These are phyloP conservation scores for Flagelloscypha sp. DNA, from an alignment of 768 basidiomycete genomes.

Conservation along the genomic window DNA sequence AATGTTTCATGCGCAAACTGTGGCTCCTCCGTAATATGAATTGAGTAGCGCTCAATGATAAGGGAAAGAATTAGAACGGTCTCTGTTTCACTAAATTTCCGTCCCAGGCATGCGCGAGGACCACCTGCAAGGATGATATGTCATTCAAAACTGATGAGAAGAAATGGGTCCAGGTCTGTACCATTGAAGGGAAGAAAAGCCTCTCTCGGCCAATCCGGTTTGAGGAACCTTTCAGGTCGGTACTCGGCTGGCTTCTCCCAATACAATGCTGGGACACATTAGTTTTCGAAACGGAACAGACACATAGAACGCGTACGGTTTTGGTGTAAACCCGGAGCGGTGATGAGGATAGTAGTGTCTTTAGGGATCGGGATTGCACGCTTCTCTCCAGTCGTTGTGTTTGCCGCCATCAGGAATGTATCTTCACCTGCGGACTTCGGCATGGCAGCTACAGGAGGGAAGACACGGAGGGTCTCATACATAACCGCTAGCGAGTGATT, in stretches of 20 bases:
- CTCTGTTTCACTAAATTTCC: slow-evolving; percentile 47
- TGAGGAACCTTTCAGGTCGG: too few relatives aligned
- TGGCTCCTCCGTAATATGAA: slow-evolving; percentile 43
- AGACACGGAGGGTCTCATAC: slow-evolving; percentile 43
- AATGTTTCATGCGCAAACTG: slow-evolving; percentile 39
- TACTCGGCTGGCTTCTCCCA: too few relatives aligned
- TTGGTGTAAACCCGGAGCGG: slow-evolving; percentile 36
- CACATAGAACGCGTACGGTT: too few relatives aligned
- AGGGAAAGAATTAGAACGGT: slow-evolving; percentile 42
- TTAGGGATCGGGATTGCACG: slow-evolving; percentile 33
- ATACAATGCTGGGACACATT: too few relatives aligned
- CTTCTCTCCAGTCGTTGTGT: slow-evolving; percentile 29
- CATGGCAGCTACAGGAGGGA: slow-evolving; percentile 34
- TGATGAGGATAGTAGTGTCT: slow-evolving; percentile 28
- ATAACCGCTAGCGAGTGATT: slow-evolving; percentile 56
- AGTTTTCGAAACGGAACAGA: too few relatives aligned
- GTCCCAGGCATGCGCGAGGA: too few relatives aligned
- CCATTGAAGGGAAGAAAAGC: slow-evolving; percentile 48
- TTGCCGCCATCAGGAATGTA: slow-evolving; percentile 28
- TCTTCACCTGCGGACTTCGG: slow-evolving; percentile 42
- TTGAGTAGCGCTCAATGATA: slow-evolving; percentile 36
- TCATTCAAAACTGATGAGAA: too few relatives aligned
- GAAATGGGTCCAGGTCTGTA: too few relatives aligned
- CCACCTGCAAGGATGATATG: too few relatives aligned
- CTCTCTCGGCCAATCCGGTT: slow-evolving; percentile 47